These are phyloP conservation scores for Isoetes taiwanensis DNA, from an alignment of 75 land plant genomes.

Conservation along the genomic window DNA sequence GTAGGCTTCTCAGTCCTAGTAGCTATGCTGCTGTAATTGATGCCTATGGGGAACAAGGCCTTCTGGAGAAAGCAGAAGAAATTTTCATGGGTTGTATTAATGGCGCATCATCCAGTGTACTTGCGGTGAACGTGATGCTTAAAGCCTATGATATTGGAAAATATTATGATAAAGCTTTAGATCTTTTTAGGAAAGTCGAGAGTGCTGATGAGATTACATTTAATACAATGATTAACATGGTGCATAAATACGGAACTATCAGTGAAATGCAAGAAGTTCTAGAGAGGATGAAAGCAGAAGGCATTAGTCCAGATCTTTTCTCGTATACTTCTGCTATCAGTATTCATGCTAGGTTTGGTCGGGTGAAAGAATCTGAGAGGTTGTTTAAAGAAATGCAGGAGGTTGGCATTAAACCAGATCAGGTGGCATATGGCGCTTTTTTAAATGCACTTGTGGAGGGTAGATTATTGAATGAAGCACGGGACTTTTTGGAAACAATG, in stretches of 20 bases:
- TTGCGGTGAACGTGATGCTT: slow-evolving; percentile 59
- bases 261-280: slow-evolving; percentile 26
- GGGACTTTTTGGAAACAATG: slow-evolving; percentile 31
- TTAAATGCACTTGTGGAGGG: slow-evolving; percentile 46
- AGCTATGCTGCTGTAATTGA: slow-evolving; percentile 49
- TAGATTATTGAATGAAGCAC: slow-evolving; percentile 36
- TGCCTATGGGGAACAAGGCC: slow-evolving; percentile 49
- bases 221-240: slow-evolving; percentile 48
- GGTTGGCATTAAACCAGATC: slow-evolving; percentile 31
- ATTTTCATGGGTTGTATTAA: slow-evolving; percentile 29
- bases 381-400: slow-evolving; percentile 33
- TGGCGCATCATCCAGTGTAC: slow-evolving; percentile 20
- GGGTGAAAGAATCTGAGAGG: slow-evolving; percentile 30
- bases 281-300: slow-evolving; percentile 29
- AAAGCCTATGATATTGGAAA: slow-evolving; percentile 51
- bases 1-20: slow-evolving; percentile 16
- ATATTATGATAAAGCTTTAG: slow-evolving; percentile 38
- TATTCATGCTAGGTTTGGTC: slow-evolving; percentile 18
- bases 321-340: slow-evolving; percentile 43
- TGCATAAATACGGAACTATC: slow-evolving; percentile 23
- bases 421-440: slow-evolving; percentile 46
- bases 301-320: slow-evolving; percentile 33
- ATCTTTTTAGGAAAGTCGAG: slow-evolving; percentile 41
- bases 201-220: slow-evolving; percentile 56
- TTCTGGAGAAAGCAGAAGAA: slow-evolving; percentile 46